Conservation (phyloP, 768 basidiomycete genomes). For the Austroboletus eburneus region DNA sequence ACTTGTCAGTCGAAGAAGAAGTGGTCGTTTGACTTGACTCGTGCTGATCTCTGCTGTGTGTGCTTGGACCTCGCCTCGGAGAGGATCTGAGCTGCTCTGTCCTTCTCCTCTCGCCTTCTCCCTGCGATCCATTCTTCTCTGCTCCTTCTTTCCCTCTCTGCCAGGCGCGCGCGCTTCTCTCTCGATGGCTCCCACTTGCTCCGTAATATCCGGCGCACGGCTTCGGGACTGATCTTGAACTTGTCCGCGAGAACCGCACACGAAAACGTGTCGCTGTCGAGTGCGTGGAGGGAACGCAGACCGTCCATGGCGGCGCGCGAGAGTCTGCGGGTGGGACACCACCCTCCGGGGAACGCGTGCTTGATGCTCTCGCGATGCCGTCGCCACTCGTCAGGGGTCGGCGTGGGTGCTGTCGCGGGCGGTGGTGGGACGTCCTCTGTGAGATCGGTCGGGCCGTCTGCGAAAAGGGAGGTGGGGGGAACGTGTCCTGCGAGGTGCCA, state of each 20-base stretch:
- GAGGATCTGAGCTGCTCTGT: constrained; percentile 34
- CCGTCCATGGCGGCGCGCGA: constrained; percentile 84
- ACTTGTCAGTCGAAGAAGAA: constrained; percentile 40
- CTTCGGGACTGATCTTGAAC: constrained; percentile 80
- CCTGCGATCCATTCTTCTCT: constrained; percentile 37
- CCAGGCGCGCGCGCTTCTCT: constrained; percentile 48
- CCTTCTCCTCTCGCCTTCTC: constrained; percentile 41
- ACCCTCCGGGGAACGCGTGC: constrained; percentile 58
- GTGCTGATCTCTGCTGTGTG: constrained; percentile 13
- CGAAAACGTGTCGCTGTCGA: constrained; percentile 61
- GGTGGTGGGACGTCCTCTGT: constrained; percentile 31
- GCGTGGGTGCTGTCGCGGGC: constrained; percentile 17
- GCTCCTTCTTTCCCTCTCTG: constrained; percentile 46
- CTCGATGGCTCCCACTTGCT: constrained; percentile 64
- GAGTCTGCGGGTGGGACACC: constrained; percentile 76
- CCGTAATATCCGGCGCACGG: constrained; percentile 72
- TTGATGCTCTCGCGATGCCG: constrained; percentile 50
- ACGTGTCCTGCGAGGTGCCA: constrained; percentile 31
- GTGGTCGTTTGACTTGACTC: constrained; percentile 31
- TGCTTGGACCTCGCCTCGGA: constrained; percentile 12
- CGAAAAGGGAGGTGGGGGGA: constrained; percentile 29
- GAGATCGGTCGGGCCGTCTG: constrained; percentile 24
- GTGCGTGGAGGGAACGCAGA: constrained; percentile 58
- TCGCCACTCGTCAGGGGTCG: constrained; percentile 44
- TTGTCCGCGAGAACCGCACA: constrained; percentile 67